phyloP scores from a whole-genome alignment of 148 eudicot genomes.

The Chenopodium berlandieri region DNA sequence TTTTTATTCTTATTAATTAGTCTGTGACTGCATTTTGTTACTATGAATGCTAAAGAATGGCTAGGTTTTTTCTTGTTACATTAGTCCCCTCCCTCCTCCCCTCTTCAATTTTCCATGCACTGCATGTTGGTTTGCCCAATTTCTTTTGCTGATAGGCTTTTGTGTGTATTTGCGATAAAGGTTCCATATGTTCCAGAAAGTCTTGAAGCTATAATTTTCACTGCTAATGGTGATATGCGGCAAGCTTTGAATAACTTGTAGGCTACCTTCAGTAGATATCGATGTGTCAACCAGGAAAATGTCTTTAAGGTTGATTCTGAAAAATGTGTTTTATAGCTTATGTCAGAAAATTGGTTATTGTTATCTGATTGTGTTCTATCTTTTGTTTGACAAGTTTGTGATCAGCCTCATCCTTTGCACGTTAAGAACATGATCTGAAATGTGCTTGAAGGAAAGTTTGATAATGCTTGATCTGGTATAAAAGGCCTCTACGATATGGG shows the following conservation, averaged over 20 bases:
- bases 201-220: slow-evolving; percentile 92
- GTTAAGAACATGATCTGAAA: slow-evolving; percentile 87
- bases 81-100: neutral
- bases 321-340: neutral
- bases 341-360: neutral
- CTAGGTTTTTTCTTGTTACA: neutral
- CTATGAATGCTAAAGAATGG: neutral
- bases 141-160: slow-evolving; percentile 6
- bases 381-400: slow-evolving; percentile 67
- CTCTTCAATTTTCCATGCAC: neutral
- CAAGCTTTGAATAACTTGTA: slow-evolving; percentile 95
- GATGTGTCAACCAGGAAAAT: slow-evolving; percentile 95
- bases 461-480: slow-evolving; percentile 77
- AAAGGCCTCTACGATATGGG: slow-evolving; percentile 95
- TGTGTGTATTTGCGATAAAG: slow-evolving; percentile 38
- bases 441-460: slow-evolving; percentile 83
- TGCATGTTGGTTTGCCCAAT: neutral
- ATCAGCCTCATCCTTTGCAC: slow-evolving; percentile 98
- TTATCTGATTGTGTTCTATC: neutral
- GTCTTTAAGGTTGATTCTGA: slow-evolving; percentile 73
- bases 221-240: slow-evolving; percentile 99
- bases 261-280: slow-evolving; percentile 89
- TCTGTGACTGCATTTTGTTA: neutral
- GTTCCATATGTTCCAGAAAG: slow-evolving; percentile 87
- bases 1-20: neutral